phyloP scores from a whole-genome alignment of 352 stramenopile genomes.

The Phytophthora boehmeriae region DNA sequence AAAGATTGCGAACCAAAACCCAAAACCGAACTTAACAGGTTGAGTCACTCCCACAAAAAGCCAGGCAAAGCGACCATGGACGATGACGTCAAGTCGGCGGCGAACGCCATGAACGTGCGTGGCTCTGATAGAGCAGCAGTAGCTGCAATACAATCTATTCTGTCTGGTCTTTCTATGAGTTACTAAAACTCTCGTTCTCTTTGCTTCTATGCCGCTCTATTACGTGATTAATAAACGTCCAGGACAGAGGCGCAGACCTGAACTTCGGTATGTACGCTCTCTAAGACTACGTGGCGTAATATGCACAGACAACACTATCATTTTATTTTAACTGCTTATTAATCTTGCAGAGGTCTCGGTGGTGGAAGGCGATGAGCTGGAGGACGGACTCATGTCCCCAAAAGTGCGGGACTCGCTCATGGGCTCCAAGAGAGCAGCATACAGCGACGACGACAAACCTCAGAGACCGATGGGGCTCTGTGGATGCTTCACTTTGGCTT shows the following conservation, averaged over 20 bases:
- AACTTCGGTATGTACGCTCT: slow-evolving; percentile 64
- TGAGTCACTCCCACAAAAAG: too few species aligned
- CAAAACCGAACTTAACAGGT: too few species aligned
- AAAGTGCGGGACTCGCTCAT: slow-evolving; percentile 75
- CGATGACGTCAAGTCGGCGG: slow-evolving; percentile 57
- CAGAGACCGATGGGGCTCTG: slow-evolving; percentile 56
- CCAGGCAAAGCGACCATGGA: slow-evolving; percentile 34
- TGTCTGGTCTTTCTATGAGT: background rate
- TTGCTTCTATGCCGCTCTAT: slow-evolving; percentile 7
- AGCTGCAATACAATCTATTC: background rate
- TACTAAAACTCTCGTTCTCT: slow-evolving; percentile 7
- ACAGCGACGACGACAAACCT: slow-evolving; percentile 45
- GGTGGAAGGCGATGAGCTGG: slow-evolving; percentile 69
- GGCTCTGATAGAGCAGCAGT: background rate
- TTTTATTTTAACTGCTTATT: slow-evolving; percentile 1
- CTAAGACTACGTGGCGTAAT: background rate
- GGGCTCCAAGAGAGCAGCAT: slow-evolving; percentile 46
- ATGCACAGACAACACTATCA: background rate
- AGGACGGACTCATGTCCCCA: slow-evolving; percentile 76
- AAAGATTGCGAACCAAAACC: too few species aligned
- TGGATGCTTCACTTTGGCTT: slow-evolving; percentile 81
- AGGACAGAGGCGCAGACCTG: slow-evolving; percentile 73
- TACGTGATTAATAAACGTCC: background rate
- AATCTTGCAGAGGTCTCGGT: slow-evolving; percentile 77
- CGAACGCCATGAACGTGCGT: slow-evolving; percentile 61